These are phyloP conservation scores for Geotrichum klebahnii DNA, from an alignment of 1,139 yeast species.

Conservation along the genomic window DNA sequence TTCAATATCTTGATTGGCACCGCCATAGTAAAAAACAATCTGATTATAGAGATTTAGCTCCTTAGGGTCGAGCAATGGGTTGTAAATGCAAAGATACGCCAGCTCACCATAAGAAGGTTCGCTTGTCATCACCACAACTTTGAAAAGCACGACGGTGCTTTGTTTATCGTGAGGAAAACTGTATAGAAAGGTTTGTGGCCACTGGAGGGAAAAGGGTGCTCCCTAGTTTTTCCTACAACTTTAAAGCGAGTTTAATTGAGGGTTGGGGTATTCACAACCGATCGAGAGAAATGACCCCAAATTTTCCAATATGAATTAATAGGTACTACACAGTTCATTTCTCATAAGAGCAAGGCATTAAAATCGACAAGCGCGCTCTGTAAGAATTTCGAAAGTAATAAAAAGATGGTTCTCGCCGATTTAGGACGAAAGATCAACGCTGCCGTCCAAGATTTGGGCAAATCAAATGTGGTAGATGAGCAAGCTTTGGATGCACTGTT, in stretches of 20 bases:
- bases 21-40: conserved; percentile 32
- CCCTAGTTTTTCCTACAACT: background rate
- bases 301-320: no score
- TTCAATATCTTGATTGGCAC: conserved; percentile 19
- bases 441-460: conserved; percentile 68
- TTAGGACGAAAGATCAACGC: conserved; percentile 79
- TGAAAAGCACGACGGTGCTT: background rate
- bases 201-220: background rate
- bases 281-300: background rate
- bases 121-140: conserved; percentile 9
- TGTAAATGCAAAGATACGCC: conserved; percentile 34
- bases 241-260: background rate
- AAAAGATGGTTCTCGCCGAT: conserved; percentile 87
- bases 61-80: conserved; percentile 33
- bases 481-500: conserved; percentile 63
- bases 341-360: no score
- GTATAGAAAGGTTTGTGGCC: background rate
- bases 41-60: conserved; percentile 32
- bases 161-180: background rate
- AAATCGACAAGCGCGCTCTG: background rate
- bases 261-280: background rate
- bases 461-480: conserved; percentile 57
- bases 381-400: no score
- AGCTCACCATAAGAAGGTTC: conserved; percentile 22
- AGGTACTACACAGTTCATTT: no score